Conservation (phyloP, 179 eudicot genomes). For the Beta corolliflora region DNA sequence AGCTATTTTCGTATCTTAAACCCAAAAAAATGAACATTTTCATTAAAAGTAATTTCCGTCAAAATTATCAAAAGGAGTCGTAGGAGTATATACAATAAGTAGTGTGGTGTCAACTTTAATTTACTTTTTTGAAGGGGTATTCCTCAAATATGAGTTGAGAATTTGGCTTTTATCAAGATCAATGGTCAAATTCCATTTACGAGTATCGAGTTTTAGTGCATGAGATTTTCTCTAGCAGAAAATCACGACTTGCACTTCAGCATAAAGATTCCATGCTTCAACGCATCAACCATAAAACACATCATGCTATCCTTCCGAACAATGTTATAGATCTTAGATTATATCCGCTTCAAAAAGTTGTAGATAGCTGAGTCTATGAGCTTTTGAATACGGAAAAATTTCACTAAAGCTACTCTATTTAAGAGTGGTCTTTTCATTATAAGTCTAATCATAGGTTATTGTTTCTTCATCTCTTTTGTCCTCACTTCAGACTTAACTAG, state of each 20-base stretch:
- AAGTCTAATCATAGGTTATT: too few species aligned
- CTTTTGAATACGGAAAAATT: too few species aligned
- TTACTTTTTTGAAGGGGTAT: background rate
- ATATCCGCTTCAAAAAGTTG: too few species aligned
- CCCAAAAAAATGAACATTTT: too few species aligned
- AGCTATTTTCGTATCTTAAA: background rate
- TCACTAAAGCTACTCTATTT: too few species aligned
- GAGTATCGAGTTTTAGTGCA: background rate
- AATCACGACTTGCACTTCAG: background rate
- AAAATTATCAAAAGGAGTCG: background rate
- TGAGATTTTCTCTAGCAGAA: background rate
- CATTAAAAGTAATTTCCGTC: background rate
- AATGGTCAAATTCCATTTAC: background rate
- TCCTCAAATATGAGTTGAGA: background rate
- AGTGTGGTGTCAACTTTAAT: background rate
- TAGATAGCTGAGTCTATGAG: too few species aligned
- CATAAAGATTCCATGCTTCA: background rate
- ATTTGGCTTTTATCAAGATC: conserved; percentile 8
- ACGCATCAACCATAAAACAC: background rate
- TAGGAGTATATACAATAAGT: background rate
- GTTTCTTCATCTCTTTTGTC: too few species aligned
- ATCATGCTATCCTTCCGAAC: background rate
- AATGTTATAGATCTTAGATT: too few species aligned
- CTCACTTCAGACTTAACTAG: too few species aligned
- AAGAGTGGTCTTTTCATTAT: too few species aligned